Base-by-base conservation (phyloP, 345 rosid species). In the Mercurialis annua region DNA sequence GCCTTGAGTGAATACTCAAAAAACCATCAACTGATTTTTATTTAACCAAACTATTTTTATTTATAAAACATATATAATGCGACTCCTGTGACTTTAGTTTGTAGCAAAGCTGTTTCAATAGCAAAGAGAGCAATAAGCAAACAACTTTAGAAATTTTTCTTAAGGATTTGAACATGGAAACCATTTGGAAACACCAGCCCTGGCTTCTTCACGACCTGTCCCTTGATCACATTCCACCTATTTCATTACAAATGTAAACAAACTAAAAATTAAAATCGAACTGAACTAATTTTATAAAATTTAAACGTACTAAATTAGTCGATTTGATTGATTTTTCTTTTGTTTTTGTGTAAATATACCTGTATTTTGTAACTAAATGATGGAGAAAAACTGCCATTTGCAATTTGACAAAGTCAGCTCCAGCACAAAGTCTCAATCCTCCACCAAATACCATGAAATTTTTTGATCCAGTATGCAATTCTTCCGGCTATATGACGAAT, bases 401-500 rank as follows among this genome's bases (percentile, higher is more conserved):
- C 36, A 56, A 6, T 31, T 56, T 56, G 5, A 56, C 61, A 31
- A 56, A 31, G 2, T 56, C 40, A 34, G 40, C 40, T 34, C 40
- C 40, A 3, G 34, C 21, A 16, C 60, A 29, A 18, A 62, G 71
- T 46, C 75, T 78, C 34, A 16, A 20, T 3, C 72, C 64, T 0
- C 78, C 53, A n/a, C 72, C 81, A 51, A 73, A 73, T 17, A 67
- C 78, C 69, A 27, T 70, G 43, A 60, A 73, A 43, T n/a, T 66
- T 24, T 73, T 59, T 0, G 78, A 68, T 10, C 69, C 81, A 12
- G 62, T 36, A 9, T 58, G 66, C 40, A 59, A 36, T 31, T 62
- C 44, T 40, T 40, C 44, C 10, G 12, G 12, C 44, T 40, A 1
- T 40, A 36, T 36, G 40, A 34, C 5, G 40, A 34, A 34, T 34